Conservation (phyloP, 805 yeast genomes). For the Metschnikowia borealis region DNA sequence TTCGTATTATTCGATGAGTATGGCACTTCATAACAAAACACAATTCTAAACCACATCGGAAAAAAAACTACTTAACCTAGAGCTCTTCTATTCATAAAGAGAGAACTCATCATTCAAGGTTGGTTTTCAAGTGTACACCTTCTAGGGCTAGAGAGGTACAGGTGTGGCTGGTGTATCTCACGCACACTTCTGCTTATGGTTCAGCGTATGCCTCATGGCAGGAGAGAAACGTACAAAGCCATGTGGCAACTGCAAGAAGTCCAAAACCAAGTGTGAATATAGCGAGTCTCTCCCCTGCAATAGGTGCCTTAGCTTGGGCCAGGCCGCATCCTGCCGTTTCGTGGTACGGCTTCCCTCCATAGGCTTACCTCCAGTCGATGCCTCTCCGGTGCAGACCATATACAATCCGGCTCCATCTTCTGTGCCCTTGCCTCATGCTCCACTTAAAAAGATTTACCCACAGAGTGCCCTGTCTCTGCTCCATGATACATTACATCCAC, state of each 20-base stretch:
- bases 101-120: not conserved
- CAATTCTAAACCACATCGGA: no score
- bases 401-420: not conserved
- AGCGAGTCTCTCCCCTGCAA: slow-evolving; percentile 49
- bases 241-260: slow-evolving; percentile 57
- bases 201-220: slow-evolving; percentile 16
- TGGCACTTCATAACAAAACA: no score
- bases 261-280: slow-evolving; percentile 61
- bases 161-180: not conserved
- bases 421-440: not conserved
- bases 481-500: not conserved
- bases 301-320: slow-evolving; percentile 49
- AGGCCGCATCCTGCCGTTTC: slow-evolving; percentile 48
- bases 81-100: no score
- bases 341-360: slow-evolving; percentile 49
- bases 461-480: slow-evolving; percentile 3
- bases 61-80: no score
- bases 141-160: not conserved
- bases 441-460: slow-evolving; percentile 8
- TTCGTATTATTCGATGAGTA: no score
- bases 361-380: slow-evolving; percentile 23
- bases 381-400: slow-evolving; percentile 5
- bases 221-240: slow-evolving; percentile 51
- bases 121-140: not conserved
- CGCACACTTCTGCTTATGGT: not conserved